Evolutionary conservation across 495 filamentous ascomycete species (phyloP).

Genomic region (Schizothecium vesticola): DNA sequence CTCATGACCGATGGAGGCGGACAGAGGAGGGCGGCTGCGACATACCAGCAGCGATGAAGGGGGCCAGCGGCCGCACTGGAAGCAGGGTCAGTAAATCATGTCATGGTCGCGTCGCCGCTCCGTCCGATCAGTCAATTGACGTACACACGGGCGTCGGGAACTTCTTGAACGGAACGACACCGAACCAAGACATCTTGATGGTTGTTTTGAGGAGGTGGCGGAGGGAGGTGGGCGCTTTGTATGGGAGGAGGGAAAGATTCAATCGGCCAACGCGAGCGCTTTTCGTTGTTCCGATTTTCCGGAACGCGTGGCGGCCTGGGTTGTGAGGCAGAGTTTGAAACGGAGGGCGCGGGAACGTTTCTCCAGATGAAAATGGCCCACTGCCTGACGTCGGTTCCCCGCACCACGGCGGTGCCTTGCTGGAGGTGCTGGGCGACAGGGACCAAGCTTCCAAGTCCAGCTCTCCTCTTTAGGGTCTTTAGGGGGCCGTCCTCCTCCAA

Average conservation of each 20-base stretch:
- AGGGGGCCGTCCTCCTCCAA: slow-evolving; percentile 13
- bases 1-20: background rate
- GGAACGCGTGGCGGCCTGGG: slow-evolving; percentile 1
- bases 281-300: slow-evolving; percentile 29
- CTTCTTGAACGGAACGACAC: slow-evolving; percentile 65
- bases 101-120: slow-evolving; percentile 13
- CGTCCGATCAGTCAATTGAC: slow-evolving; percentile 37
- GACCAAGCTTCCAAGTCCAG: slow-evolving; percentile 4
- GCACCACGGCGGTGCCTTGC: slow-evolving; percentile 9
- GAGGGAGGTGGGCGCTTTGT: slow-evolving; percentile 19
- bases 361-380: background rate
- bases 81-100: slow-evolving; percentile 14
- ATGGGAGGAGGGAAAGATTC: slow-evolving; percentile 20
- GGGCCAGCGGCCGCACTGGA: slow-evolving; percentile 79
- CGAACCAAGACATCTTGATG: slow-evolving; percentile 71
- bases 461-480: background rate
- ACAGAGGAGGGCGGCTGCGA: background rate
- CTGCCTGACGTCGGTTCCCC: slow-evolving; percentile 32
- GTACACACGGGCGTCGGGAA: slow-evolving; percentile 81
- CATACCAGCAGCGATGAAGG: slow-evolving; percentile 94
- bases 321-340: background rate
- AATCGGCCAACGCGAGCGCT: slow-evolving; percentile 35
- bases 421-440: background rate
- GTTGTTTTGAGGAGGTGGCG: slow-evolving; percentile 24
- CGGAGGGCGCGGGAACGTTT: slow-evolving; percentile 11